These are phyloP conservation scores for Taiozyma sp. DNA, from an alignment of 1,139 yeast species.

Conservation along the genomic window DNA sequence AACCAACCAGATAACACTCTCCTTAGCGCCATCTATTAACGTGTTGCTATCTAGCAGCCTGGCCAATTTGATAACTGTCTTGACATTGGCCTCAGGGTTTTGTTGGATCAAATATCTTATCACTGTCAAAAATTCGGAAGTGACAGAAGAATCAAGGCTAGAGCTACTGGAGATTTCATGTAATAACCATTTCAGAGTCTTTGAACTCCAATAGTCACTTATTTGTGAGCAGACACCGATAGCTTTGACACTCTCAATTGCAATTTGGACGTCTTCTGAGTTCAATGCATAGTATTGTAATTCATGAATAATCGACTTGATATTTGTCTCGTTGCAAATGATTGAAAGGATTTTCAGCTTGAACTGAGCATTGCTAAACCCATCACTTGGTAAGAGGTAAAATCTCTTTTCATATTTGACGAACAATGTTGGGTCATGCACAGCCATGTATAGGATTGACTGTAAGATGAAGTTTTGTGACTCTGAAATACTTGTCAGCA, in stretches of 20 bases:
- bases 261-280: slow-evolving; percentile 32
- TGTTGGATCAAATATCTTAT: slow-evolving; percentile 71
- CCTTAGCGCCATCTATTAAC: slow-evolving; percentile 53
- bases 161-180: slow-evolving; percentile 29
- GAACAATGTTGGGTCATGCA: slow-evolving; percentile 41
- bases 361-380: slow-evolving; percentile 36
- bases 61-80: slow-evolving; percentile 36
- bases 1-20: slow-evolving; percentile 84
- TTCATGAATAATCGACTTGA: slow-evolving; percentile 53
- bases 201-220: slow-evolving; percentile 29
- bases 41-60: slow-evolving; percentile 24
- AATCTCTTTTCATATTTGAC: slow-evolving; percentile 45
- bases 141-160: slow-evolving; percentile 27
- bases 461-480: slow-evolving; percentile 37
- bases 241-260: slow-evolving; percentile 53
- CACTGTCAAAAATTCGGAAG: slow-evolving; percentile 60
- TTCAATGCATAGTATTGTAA: slow-evolving; percentile 58
- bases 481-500: slow-evolving; percentile 30
- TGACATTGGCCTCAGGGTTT: slow-evolving; percentile 36
- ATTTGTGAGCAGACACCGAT: slow-evolving; percentile 48
- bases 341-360: slow-evolving; percentile 64
- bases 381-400: slow-evolving; percentile 55
- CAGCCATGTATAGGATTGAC: slow-evolving; percentile 35
- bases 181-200: slow-evolving; percentile 39
- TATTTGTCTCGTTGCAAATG: slow-evolving; percentile 48